Percentiles rank a stretch among this genome's conserved stretches.
Conservation (phyloP, 805 yeast genomes). For the Isabelozyma pseudorhagii region DNA sequence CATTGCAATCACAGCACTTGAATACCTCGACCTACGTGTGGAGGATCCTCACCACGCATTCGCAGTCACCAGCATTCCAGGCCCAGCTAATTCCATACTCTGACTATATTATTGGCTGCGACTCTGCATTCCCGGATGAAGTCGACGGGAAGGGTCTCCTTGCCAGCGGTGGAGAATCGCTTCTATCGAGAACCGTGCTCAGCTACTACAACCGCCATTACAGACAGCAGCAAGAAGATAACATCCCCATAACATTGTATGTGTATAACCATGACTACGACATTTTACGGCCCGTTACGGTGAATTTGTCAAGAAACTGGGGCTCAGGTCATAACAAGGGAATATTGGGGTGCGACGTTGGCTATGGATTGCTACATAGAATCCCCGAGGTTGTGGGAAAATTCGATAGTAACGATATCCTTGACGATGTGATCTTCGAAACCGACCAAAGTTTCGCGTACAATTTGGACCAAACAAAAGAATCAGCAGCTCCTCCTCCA, state of each 20-base stretch:
- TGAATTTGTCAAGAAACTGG: slow-evolving; percentile 63
- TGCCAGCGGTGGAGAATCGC: slow-evolving; percentile 82
- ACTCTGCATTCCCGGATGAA: slow-evolving; percentile 59
- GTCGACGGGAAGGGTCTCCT: slow-evolving; percentile 55
- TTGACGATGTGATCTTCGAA: slow-evolving; percentile 34
- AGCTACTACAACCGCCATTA: slow-evolving; percentile 50
- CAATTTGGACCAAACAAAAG: not conserved
- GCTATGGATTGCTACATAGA: slow-evolving; percentile 85
- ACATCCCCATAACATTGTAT: slow-evolving; percentile 37
- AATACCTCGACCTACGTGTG: slow-evolving; percentile 78
- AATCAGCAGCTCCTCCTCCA: not conserved
- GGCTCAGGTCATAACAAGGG: slow-evolving; percentile 66
- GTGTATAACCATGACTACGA: slow-evolving; percentile 90
- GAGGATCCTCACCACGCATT: slow-evolving; percentile 74
- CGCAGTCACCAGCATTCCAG: slow-evolving; percentile 74
- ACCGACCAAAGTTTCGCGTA: slow-evolving; percentile 11
- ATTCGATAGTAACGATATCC: slow-evolving; percentile 35
- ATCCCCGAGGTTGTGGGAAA: slow-evolving; percentile 67
- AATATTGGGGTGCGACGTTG: slow-evolving; percentile 89
- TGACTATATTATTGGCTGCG: slow-evolving; percentile 80
- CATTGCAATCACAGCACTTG: slow-evolving; percentile 75
- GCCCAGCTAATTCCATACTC: slow-evolving; percentile 83
- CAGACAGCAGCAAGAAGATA: slow-evolving; percentile 28
- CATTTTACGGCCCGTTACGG: slow-evolving; percentile 80
- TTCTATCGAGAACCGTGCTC: slow-evolving; percentile 64